Evolutionary conservation across 2,329 filamentous ascomycete species (phyloP).

Genomic region (Penicillium freii): DNA sequence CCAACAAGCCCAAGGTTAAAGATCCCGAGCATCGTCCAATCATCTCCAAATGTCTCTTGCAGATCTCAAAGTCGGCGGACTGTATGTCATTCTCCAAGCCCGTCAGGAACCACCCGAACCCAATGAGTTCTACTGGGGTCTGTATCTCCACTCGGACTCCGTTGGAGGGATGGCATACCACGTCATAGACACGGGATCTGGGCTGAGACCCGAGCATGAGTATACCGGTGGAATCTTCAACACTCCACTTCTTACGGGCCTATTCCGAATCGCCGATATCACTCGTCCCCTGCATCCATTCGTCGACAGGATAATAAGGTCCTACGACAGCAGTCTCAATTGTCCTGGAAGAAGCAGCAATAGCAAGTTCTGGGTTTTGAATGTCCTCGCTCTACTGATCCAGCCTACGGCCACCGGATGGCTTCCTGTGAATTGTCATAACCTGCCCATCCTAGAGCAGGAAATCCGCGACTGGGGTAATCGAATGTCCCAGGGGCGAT

Average conservation of each 20-base stretch:
- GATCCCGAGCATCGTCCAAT: neutral
- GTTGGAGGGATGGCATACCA: conserved; percentile 24
- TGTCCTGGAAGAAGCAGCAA: conserved; percentile 17
- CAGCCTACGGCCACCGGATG: conserved; percentile 1
- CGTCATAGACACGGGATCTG: conserved; percentile 18
- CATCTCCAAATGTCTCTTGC: neutral
- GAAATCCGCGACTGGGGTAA: conserved; percentile 26
- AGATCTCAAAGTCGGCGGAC: conserved; percentile 10
- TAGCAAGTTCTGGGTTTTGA: conserved; percentile 20
- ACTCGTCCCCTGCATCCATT: conserved; percentile 1
- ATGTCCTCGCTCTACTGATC: conserved; percentile 17
- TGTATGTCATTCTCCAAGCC: conserved; percentile 29
- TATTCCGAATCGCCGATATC: conserved; percentile 24
- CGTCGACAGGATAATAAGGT: conserved; percentile 21
- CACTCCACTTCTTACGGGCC: conserved; percentile 24
- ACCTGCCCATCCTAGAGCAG: conserved; percentile 17
- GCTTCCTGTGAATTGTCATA: conserved; percentile 7
- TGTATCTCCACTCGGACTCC: conserved; percentile 25
- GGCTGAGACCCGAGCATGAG: conserved; percentile 23
- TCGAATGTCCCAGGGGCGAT: conserved; percentile 14
- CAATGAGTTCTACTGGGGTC: conserved; percentile 34
- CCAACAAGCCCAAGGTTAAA: neutral
- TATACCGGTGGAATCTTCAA: conserved; percentile 17
- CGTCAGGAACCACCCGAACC: conserved; percentile 23
- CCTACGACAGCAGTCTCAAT: conserved; percentile 21